Conservation (phyloP, 2,329 filamentous ascomycete genomes). For the Pyrenochaeta sp. region DNA sequence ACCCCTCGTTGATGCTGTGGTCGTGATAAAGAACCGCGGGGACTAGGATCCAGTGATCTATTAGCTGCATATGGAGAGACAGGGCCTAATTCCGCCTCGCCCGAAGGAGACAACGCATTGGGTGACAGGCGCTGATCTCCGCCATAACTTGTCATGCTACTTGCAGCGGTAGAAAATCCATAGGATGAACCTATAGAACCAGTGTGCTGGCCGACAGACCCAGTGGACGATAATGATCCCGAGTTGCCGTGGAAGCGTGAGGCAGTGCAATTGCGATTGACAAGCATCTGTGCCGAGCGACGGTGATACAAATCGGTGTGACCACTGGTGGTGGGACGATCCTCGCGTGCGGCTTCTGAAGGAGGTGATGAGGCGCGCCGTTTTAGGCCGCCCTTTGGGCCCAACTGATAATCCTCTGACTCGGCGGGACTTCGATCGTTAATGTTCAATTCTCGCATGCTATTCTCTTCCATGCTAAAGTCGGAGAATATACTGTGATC, state of each 20-base stretch:
- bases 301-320: slow-evolving; percentile 62
- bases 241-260: slow-evolving; percentile 65
- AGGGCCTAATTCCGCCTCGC: slow-evolving; percentile 62
- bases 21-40: slow-evolving; percentile 50
- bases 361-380: slow-evolving; percentile 71
- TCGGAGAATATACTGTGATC: slow-evolving; percentile 66
- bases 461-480: slow-evolving; percentile 63
- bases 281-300: slow-evolving; percentile 63
- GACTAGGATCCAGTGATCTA: slow-evolving; percentile 54
- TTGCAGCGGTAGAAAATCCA: slow-evolving; percentile 65
- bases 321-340: slow-evolving; percentile 54
- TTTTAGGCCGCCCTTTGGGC: slow-evolving; percentile 65
- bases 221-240: slow-evolving; percentile 68
- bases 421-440: slow-evolving; percentile 61
- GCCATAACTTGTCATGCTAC: slow-evolving; percentile 71
- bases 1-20: slow-evolving; percentile 52
- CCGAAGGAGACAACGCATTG: slow-evolving; percentile 65
- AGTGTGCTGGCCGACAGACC: slow-evolving; percentile 68
- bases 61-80: slow-evolving; percentile 64
- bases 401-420: slow-evolving; percentile 54
- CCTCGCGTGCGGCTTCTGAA: slow-evolving; percentile 60
- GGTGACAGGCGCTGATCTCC: slow-evolving; percentile 70
- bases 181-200: slow-evolving; percentile 70
- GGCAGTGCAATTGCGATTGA: slow-evolving; percentile 62
- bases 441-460: slow-evolving; percentile 61